phyloP scores from a whole-genome alignment of 2,329 filamentous ascomycete species.

The Fusarium longipes region DNA sequence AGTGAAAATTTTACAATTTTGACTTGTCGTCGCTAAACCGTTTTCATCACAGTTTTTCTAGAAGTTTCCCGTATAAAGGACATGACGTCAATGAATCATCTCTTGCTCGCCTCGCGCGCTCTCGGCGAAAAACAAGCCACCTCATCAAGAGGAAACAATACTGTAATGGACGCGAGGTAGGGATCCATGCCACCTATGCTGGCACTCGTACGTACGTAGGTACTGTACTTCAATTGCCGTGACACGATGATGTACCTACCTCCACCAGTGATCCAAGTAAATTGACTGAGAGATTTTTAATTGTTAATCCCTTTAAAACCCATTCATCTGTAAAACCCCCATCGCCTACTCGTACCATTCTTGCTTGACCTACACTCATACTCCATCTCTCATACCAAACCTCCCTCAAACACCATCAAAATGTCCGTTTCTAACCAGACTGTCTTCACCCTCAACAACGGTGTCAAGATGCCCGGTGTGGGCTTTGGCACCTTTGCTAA shows the following conservation, averaged over 20 bases:
- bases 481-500: slow-evolving; percentile 76
- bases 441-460: slow-evolving; percentile 60
- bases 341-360: not conserved
- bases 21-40: not conserved
- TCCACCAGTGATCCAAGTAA: slow-evolving; percentile 5
- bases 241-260: slow-evolving; percentile 3
- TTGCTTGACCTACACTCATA: slow-evolving; percentile 15
- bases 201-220: not conserved
- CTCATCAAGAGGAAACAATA: slow-evolving; percentile 17
- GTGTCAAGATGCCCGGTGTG: slow-evolving; percentile 69
- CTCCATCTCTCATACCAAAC: slow-evolving; percentile 4
- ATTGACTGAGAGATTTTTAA: slow-evolving; percentile 25
- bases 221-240: slow-evolving; percentile 8
- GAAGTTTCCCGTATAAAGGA: slow-evolving; percentile 21
- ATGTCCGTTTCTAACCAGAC: slow-evolving; percentile 45
- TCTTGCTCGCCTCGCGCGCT: slow-evolving; percentile 15
- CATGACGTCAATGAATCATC: slow-evolving; percentile 27
- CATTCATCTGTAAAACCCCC: slow-evolving; percentile 1
- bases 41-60: slow-evolving; percentile 11
- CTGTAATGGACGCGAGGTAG: too few species aligned
- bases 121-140: slow-evolving; percentile 27
- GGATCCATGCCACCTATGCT: too few species aligned
- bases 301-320: slow-evolving; percentile 25
- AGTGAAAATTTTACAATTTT: slow-evolving; percentile 34
- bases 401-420: slow-evolving; percentile 15